phyloP scores from a whole-genome alignment of 257 asterid genomes.

The Osmanthus fragrans region DNA sequence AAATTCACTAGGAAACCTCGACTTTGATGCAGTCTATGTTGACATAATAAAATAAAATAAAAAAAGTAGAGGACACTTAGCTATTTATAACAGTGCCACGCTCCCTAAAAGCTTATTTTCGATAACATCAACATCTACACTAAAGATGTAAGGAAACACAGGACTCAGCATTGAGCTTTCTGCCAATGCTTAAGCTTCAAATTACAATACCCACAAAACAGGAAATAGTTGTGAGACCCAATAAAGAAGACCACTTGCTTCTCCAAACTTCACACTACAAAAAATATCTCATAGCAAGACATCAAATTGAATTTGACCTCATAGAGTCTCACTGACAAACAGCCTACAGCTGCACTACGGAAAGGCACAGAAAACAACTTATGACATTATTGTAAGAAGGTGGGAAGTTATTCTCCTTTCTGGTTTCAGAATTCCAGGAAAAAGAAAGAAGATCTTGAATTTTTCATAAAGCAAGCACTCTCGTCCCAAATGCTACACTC shows the following conservation, averaged over 20 bases:
- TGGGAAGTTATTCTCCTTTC: not conserved
- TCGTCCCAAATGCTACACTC: not conserved
- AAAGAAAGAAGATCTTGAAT: not conserved
- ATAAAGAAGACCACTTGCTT: constrained; percentile 1
- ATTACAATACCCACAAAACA: not conserved
- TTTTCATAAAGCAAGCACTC: not conserved
- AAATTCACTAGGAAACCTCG: too few species aligned
- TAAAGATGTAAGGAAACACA: constrained; percentile 5
- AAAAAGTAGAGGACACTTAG: too few species aligned
- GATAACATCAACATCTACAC: too few species aligned
- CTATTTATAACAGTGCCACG: too few species aligned
- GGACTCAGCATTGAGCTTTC: constrained; percentile 9
- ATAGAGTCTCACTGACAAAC: not conserved
- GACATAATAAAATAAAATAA: too few species aligned
- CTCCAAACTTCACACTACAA: not conserved
- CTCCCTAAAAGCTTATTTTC: too few species aligned
- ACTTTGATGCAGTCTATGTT: too few species aligned
- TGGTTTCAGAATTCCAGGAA: not conserved
- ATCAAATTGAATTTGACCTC: not conserved
- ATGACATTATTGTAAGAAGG: not conserved
- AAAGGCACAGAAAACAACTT: not conserved
- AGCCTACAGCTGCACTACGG: not conserved
- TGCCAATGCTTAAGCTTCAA: constrained; percentile 13
- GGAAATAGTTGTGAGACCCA: constrained; percentile 1
- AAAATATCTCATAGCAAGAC: constrained; percentile 1